phyloP scores from a whole-genome alignment of 2,329 filamentous ascomycete genomes.

The Hypoxylon sp. region DNA sequence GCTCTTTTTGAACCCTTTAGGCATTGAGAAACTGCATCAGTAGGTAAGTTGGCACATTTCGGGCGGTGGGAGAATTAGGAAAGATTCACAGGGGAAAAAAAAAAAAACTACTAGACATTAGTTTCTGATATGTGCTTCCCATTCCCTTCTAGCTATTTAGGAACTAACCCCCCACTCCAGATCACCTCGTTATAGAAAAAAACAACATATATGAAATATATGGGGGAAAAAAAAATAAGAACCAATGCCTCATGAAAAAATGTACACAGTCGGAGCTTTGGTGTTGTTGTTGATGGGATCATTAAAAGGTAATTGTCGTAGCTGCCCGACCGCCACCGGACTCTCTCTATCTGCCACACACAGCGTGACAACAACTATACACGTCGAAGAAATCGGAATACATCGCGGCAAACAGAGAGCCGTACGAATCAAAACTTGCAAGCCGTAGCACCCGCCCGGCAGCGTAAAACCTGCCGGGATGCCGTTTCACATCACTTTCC shows the following conservation, averaged over 20 bases:
- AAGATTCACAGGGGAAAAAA: neutral
- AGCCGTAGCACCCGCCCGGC: slow-evolving; percentile 20
- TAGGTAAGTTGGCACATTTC: neutral
- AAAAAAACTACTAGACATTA: neutral
- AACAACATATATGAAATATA: slow-evolving; percentile 12
- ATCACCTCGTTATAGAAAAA: slow-evolving; percentile 35
- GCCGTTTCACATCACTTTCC: slow-evolving; percentile 25
- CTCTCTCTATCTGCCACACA: slow-evolving; percentile 45
- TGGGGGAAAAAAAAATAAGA: slow-evolving; percentile 23
- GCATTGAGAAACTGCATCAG: neutral
- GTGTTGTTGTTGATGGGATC: slow-evolving; percentile 31
- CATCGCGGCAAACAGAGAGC: slow-evolving; percentile 33
- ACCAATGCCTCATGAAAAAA: slow-evolving; percentile 42
- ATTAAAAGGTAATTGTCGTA: slow-evolving; percentile 45
- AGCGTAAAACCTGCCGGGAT: slow-evolving; percentile 7
- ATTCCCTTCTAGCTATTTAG: slow-evolving; percentile 46
- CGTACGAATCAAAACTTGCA: slow-evolving; percentile 38
- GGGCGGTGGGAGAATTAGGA: neutral
- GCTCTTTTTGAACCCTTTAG: neutral
- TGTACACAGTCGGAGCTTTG: slow-evolving; percentile 43
- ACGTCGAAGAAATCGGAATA: slow-evolving; percentile 16
- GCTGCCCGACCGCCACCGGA: slow-evolving; percentile 36
- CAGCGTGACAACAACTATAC: slow-evolving; percentile 41
- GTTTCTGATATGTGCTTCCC: slow-evolving; percentile 42
- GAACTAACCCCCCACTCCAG: slow-evolving; percentile 37